Conservation (phyloP, 257 asterid species). For the Sherardia arvensis region DNA sequence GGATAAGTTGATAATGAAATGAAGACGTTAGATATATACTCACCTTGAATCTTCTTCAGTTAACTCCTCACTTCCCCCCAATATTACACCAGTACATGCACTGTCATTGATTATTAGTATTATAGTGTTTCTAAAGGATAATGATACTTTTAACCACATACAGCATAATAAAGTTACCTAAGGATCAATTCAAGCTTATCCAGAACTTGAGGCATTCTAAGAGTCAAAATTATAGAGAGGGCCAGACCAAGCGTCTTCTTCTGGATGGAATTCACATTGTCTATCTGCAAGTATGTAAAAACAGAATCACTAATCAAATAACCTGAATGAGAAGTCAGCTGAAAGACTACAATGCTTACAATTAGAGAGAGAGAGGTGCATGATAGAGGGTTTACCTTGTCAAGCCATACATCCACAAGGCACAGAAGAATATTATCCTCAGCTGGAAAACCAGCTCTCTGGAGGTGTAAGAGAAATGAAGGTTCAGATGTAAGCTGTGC, state of each 20-base stretch:
- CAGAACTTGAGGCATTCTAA: constrained; percentile 85
- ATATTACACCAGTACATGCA: constrained; percentile 73
- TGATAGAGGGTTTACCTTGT: constrained; percentile 56
- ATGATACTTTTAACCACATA: not conserved
- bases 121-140: constrained; percentile 11
- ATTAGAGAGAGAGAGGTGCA: too few relatives aligned
- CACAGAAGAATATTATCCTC: constrained; percentile 86
- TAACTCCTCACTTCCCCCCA: constrained; percentile 76
- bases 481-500: constrained; percentile 87
- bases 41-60: constrained; percentile 95
- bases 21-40: not conserved
- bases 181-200: constrained; percentile 91
- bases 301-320: not conserved
- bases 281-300: constrained; percentile 43
- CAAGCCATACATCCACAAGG: constrained; percentile 93
- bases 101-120: constrained; percentile 28
- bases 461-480: constrained; percentile 51
- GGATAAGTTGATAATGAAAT: not conserved
- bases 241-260: constrained; percentile 73
- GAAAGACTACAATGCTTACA: not conserved
- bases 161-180: constrained; percentile 38
- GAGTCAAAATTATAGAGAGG: constrained; percentile 67
- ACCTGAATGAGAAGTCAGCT: not conserved
- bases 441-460: constrained; percentile 61
- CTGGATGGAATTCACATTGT: constrained; percentile 59